phyloP scores from a whole-genome alignment of 495 filamentous ascomycete species.

The Penicillium argentinense region DNA sequence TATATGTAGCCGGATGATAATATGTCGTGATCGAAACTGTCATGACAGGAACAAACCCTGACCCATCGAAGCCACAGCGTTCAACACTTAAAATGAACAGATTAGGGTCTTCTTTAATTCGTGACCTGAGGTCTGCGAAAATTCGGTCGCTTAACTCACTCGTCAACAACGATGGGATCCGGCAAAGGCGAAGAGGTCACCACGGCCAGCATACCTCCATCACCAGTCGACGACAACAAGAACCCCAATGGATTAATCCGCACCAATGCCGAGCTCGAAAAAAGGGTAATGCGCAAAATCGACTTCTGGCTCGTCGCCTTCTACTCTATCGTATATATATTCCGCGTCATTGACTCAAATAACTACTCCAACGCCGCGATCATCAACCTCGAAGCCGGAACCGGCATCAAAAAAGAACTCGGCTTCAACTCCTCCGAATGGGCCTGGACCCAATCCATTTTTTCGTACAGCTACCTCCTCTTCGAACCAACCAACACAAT shows the following conservation, averaged over 20 bases:
- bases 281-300: constrained; percentile 35
- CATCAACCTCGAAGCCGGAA: constrained; percentile 46
- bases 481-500: constrained; percentile 46
- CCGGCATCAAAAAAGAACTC: constrained; percentile 44
- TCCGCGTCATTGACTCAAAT: constrained; percentile 39
- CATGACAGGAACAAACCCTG: too few species aligned
- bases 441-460: constrained; percentile 45
- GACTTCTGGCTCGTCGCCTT: constrained; percentile 44
- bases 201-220: constrained; percentile 6
- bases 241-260: too few species aligned
- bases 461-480: constrained; percentile 41
- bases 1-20: constrained; percentile 1
- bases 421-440: constrained; percentile 36
- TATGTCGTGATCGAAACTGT: not conserved
- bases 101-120: too few species aligned
- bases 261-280: constrained; percentile 21
- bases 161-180: constrained; percentile 4
- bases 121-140: too few species aligned
- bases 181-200: constrained; percentile 5
- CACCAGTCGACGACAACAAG: too few species aligned
- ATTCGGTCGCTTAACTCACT: not conserved
- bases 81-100: too few species aligned
- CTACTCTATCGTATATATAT: constrained; percentile 44
- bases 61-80: too few species aligned
- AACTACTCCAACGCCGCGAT: constrained; percentile 49